Percentiles rank a stretch among this genome's conserved stretches.
Conservation (phyloP, 768 basidiomycete species). For the Mycena belliarum region DNA sequence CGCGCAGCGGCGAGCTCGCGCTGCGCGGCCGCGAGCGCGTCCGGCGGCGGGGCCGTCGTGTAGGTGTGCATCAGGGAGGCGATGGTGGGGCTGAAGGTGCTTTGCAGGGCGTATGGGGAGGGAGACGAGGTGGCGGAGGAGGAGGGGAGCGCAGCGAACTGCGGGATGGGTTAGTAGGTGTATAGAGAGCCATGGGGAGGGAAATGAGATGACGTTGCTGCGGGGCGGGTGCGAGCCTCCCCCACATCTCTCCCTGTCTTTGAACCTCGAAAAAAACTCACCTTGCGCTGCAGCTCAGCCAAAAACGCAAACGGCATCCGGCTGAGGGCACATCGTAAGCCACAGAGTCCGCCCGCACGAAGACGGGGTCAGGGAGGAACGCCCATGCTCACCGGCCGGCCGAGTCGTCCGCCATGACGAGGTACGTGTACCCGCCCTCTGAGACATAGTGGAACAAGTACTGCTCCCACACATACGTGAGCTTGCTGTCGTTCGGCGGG, state of each 20-base stretch:
- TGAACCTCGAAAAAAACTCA: conserved; percentile 31
- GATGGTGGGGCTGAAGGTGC: conserved; percentile 68
- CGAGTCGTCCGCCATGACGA: conserved; percentile 94
- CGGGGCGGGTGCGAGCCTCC: no score
- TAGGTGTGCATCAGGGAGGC: conserved; percentile 82
- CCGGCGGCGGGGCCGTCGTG: conserved; percentile 83
- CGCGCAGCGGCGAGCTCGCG: conserved; percentile 88
- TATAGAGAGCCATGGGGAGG: no score
- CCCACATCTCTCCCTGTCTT: no score
- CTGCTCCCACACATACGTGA: conserved; percentile 90
- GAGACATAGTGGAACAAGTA: conserved; percentile 94
- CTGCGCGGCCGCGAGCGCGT: conserved; percentile 90
- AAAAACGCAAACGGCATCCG: conserved; percentile 95
- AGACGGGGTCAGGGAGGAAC: conserved; percentile 19
- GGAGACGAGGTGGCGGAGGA: conserved; percentile 59
- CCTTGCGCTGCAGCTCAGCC: conserved; percentile 80
- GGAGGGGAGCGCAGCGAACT: conserved; percentile 69
- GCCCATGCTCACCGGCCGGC: conserved; percentile 86
- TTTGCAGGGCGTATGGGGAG: conserved; percentile 63
- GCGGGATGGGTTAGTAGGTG: conserved; percentile 3
- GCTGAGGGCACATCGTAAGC: conserved; percentile 36
- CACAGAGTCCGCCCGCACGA: no score
- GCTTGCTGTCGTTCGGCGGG: conserved; percentile 86
- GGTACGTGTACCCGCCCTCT: conserved; percentile 81
- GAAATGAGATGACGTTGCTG: no score